Base-by-base conservation (phyloP, 2,329 filamentous ascomycete species). In the Colletotrichum sojae region DNA sequence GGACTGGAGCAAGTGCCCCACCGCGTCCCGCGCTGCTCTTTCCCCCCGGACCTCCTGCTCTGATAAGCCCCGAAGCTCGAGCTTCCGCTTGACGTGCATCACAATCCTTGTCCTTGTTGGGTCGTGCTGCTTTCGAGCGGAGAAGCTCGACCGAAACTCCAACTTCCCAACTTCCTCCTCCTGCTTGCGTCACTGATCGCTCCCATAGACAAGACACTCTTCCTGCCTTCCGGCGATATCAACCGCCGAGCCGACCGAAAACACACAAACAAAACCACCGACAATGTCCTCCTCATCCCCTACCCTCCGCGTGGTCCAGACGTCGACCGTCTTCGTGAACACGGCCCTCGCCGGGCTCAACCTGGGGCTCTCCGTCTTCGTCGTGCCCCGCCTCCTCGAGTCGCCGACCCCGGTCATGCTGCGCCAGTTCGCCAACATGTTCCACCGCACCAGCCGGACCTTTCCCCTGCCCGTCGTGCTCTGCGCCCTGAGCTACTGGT, bases 371-470 rank as follows among this genome's bases (percentile, higher is more conserved):
- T 88, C 85, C 6, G 73, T 80, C 74, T 78, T 82, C 66, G 70
- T 80, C n/a, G 74, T 87, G 2, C 88, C 88, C 2, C 82, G 85
- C 48, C 77, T 90, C 9, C 83, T 90, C 67, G 81, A 86, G 67
- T 84, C 86, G 0, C 89, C 89, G 1, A 83, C 85, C 1, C 84
- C 84, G 2, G 77, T 89, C 12, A 83, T 89, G 69, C 84, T 86
- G 39, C 81, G 80, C 46, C 88, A 90, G 78, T 91, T 87, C 87
- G 73, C 76, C 67, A 79, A 75, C 48, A 76, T 83, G 67, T 85
- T 80, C 76, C 73, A 76, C 18, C 72, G 74, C 2, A 84, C 84
- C 58, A 80, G 75, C 61, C 69, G 73, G n/a, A 62, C 81, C 46
- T 81, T 84, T 20, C 81, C 83, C 0, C 70, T 78, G 1, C 66